Conservation (phyloP, 768 basidiomycete species). For the Boletus tylopilopsis region DNA sequence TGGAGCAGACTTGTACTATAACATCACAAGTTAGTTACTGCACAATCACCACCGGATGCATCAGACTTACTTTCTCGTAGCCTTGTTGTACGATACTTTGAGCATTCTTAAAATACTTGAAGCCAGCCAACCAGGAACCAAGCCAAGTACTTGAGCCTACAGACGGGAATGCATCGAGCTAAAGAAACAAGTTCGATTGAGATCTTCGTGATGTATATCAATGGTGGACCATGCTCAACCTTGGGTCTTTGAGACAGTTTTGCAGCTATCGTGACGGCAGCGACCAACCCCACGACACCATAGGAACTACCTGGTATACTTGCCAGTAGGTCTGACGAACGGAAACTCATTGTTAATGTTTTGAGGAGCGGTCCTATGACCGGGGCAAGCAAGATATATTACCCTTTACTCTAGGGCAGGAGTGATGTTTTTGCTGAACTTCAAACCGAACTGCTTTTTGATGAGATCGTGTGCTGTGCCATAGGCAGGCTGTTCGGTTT, state of each 20-base stretch:
- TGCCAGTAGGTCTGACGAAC: background rate
- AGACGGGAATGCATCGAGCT: slow-evolving; percentile 6
- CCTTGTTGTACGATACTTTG: slow-evolving; percentile 29
- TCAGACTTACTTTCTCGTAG: slow-evolving; percentile 22
- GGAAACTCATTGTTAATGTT: background rate
- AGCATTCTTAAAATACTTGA: slow-evolving; percentile 14
- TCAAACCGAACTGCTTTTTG: no score
- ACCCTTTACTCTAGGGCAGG: no score
- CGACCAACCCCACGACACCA: background rate
- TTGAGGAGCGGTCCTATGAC: no score
- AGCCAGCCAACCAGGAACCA: slow-evolving; percentile 11
- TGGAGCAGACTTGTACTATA: slow-evolving; percentile 8
- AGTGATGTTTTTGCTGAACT: no score
- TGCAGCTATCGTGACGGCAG: background rate
- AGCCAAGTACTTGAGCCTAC: slow-evolving; percentile 1
- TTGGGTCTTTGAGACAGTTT: background rate
- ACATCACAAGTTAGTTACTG: background rate
- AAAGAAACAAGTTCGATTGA: background rate
- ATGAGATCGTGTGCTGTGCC: no score
- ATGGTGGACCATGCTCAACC: background rate
- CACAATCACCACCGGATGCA: no score
- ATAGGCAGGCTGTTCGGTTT: no score
- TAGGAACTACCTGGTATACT: background rate
- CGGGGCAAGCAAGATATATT: no score
- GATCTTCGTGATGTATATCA: background rate